Base-by-base conservation (phyloP, 2,329 filamentous ascomycete genomes). In the Rhinocladiella similis region DNA sequence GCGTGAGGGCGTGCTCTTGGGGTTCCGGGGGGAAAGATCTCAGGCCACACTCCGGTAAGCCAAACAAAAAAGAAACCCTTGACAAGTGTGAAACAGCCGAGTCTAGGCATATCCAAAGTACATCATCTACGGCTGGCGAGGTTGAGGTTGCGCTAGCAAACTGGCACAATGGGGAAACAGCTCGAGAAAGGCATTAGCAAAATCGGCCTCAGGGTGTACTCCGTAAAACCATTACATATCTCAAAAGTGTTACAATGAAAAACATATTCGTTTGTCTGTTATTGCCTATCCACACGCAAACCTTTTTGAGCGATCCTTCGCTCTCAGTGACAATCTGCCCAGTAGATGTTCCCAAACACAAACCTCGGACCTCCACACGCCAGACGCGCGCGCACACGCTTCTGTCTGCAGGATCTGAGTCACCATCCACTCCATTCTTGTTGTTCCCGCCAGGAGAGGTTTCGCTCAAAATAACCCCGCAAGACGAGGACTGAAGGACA, bases 201-300 rank as follows among this genome's bases (percentile, higher is more conserved):
- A 33, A 33, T 33, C 29, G 10, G 29, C n/a, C n/a, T n/a, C n/a
- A n/a, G n/a, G n/a, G n/a, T n/a, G n/a, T n/a, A n/a, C n/a, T n/a
- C n/a, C n/a, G n/a, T n/a, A n/a, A n/a, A n/a, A n/a, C n/a, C n/a
- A n/a, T n/a, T n/a, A n/a, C n/a, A n/a, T n/a, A n/a, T n/a, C n/a
- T 19, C n/a, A 38, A 39, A 19, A 10, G 14, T 22, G 27, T 27
- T 36, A 56, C 49, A 50, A 53, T 60, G 43, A 50, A 59, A n/a
- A 63, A 58, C 57, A 60, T 60, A 54, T 59, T 58, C 43, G 43
- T 46, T 60, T 56, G 50, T 63, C 56, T 63, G 61, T 41, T 63
- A 60, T 60, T 46, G 61, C 61, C 58, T 63, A 63, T 63, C 61
- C 61, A 63, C 58, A 59, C 61, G 57, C 61, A 62, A 61, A 47